Base-by-base conservation (phyloP, 2,329 filamentous ascomycete species). In the Neopestalotiopsis sp. region DNA sequence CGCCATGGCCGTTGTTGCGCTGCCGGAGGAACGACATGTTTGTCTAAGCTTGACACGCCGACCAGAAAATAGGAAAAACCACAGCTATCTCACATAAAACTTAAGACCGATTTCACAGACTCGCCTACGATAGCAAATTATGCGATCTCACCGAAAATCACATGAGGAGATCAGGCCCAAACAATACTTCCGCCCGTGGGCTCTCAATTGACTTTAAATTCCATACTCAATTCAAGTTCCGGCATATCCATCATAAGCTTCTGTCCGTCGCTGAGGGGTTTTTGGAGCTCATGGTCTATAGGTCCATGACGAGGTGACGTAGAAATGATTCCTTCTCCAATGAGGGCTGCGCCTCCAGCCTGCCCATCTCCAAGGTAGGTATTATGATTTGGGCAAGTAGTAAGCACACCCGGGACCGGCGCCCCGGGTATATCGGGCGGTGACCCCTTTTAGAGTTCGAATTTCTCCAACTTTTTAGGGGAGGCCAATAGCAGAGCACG, bases 1-100 rank as follows among this genome's bases (percentile, higher is more conserved):
- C 38, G 59, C 32, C 53, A 14, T 45, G 28, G 45, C 34, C 59
- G 58, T 32, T 49, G 58, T 32, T 49, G 59, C 59, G 66, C 32
- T 63, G 58, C 3, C 30, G 66, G 13, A 67, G 38, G 42, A 67
- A 67, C 14, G 58, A 57, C 58, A 67, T 67, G 59, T 7, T 40
- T 9, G 10, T 5, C 30, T 45, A 61, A 30, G 40, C 57, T 20
- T 49, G 30, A 34, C 59, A 38, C 24, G 14, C 10, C 34, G n/a
- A 61, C 32, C 24, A 38, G n/a, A 62, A 14, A 28, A 24, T 6
- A 28, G 34, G 28, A 24, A 40, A 13, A 20, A 61, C 28, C 32
- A 40, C 30, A 38, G 12, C 30, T 59, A 9, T 59, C 28, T 59
- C 57, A 53, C 45, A 10, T 10, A n/a, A 20, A n/a, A 20, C 45